These are phyloP conservation scores for Mycosarcoma mackinlayi DNA, from an alignment of 1,284 basidiomycete genomes.

Conservation along the genomic window DNA sequence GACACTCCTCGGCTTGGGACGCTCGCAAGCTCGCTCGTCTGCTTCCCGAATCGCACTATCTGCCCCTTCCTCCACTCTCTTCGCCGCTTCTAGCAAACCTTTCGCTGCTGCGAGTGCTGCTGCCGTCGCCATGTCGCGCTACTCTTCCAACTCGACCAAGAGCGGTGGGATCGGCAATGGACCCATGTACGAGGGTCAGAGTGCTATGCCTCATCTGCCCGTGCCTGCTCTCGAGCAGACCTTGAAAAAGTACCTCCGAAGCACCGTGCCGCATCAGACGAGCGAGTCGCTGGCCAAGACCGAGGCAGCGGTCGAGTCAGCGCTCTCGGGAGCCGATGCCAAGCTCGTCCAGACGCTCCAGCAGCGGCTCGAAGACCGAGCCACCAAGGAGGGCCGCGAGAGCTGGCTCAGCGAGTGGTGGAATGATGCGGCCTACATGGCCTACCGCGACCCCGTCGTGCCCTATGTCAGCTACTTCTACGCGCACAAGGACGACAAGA, in stretches of 20 bases:
- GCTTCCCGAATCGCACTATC: slow-evolving; percentile 27
- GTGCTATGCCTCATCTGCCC: slow-evolving; percentile 62
- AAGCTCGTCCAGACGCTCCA: slow-evolving; percentile 82
- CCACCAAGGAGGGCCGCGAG: slow-evolving; percentile 71
- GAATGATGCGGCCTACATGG: slow-evolving; percentile 83
- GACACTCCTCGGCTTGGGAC: slow-evolving; percentile 42
- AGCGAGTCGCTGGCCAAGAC: slow-evolving; percentile 52
- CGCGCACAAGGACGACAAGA: slow-evolving; percentile 78
- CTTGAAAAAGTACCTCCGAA: slow-evolving; percentile 60
- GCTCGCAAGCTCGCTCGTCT: slow-evolving; percentile 45
- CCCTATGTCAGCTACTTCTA: slow-evolving; percentile 97
- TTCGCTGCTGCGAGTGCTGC: not conserved
- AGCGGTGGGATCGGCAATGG: slow-evolving; percentile 42
- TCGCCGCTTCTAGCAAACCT: slow-evolving; percentile 5
- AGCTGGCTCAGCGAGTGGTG: slow-evolving; percentile 98
- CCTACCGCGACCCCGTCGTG: slow-evolving; percentile 82
- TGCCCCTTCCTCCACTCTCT: slow-evolving; percentile 7
- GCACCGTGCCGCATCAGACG: slow-evolving; percentile 59
- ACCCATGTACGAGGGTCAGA: slow-evolving; percentile 61
- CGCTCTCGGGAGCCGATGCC: slow-evolving; percentile 76
- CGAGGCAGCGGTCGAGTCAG: slow-evolving; percentile 71
- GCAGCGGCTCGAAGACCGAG: slow-evolving; percentile 79
- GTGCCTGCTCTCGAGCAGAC: slow-evolving; percentile 66
- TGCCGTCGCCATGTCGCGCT: slow-evolving; percentile 34
- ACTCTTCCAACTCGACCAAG: slow-evolving; percentile 41